Evolutionary conservation across 495 filamentous ascomycete species (phyloP), one percentile per base, ranked within the genome.

Genomic region (Aspergillus ellipticus): DNA sequence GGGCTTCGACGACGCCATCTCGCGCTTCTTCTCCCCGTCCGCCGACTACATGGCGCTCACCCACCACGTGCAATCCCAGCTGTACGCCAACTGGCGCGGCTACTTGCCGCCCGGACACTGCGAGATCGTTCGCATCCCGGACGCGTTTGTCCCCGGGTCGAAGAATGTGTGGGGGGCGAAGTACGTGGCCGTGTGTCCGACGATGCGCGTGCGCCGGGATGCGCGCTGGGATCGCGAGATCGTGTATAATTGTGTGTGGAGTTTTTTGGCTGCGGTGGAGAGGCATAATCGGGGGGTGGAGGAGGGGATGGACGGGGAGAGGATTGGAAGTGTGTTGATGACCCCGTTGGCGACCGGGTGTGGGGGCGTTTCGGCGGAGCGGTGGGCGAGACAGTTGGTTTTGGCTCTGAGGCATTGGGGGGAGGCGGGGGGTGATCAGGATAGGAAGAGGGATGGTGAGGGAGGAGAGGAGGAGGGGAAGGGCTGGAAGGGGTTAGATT

Each of bases 181-280:
- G 33, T 79, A 73, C 65, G 55, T 82, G 15, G 76, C 71, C 7
- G 53, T 82, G 16, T 82, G 79, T 63, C 79, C 79, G 28, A 81
- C 78, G 8, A 82, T 81, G 78, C 59, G 73, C 22, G 60, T 71
- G 15, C 78, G 77, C 0, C 33, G 59, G 3, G 39, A 65, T 50
- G 74, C 68, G 19, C 41, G 16, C 16, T 82, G 79, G 78, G 74
- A 82, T 57, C 72, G 74, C 2, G 79, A 81, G 63, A 66, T 82
- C n/a, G 74, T 80, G 17, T 81, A 78, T 54, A 72, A 81, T 60
- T 78, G 79, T 65, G 60, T 76, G 1, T 81, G 79, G 79, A 75
- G 74, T 58, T 54, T 82, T 57, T 35, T 82, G 39, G 73, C 68
- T 60, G 63, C 72, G 53, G 54, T 81, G 20, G 74, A 79, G 50